Percentiles rank a stretch among this genome's conserved stretches.
These are phyloP conservation scores for Croton setiger DNA, from an alignment of 441 rosid genomes.

Conservation along the genomic window DNA sequence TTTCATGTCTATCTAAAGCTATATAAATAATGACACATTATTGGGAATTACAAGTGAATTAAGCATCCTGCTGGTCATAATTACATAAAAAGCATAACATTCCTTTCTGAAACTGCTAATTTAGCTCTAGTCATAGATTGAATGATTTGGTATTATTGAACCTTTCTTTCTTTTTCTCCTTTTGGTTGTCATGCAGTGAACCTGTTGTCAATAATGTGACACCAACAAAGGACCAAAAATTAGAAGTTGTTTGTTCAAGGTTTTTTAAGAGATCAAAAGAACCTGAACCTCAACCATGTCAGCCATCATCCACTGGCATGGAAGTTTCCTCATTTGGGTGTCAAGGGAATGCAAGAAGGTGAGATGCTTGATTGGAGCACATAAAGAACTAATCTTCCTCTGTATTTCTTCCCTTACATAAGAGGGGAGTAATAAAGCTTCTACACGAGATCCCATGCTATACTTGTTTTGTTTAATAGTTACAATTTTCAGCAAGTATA, in stretches of 20 bases:
- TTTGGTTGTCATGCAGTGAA: constrained; percentile 33
- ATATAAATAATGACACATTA: background rate
- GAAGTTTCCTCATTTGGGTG: constrained; percentile 27
- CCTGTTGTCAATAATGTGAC: constrained; percentile 23
- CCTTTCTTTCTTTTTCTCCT: background rate
- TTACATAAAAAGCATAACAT: background rate
- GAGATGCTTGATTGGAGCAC: background rate
- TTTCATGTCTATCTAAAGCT: background rate
- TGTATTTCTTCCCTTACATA: no score
- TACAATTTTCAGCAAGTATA: constrained; percentile 3
- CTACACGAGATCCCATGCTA: no score
- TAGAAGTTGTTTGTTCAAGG: constrained; percentile 35
- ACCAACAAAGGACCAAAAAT: constrained; percentile 33
- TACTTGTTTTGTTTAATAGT: constrained; percentile 3
- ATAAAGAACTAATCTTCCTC: no score
- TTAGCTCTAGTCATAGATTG: background rate
- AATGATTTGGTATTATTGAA: background rate
- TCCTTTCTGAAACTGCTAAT: constrained; percentile 1
- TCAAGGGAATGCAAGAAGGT: constrained; percentile 39
- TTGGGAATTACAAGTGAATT: background rate
- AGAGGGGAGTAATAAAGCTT: no score
- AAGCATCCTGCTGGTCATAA: background rate
- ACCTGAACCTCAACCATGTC: constrained; percentile 26
- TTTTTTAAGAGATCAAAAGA: constrained; percentile 35
- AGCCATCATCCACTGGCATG: constrained; percentile 27